Conservation (phyloP, 768 basidiomycete genomes). For the Trametes gibbosa region DNA sequence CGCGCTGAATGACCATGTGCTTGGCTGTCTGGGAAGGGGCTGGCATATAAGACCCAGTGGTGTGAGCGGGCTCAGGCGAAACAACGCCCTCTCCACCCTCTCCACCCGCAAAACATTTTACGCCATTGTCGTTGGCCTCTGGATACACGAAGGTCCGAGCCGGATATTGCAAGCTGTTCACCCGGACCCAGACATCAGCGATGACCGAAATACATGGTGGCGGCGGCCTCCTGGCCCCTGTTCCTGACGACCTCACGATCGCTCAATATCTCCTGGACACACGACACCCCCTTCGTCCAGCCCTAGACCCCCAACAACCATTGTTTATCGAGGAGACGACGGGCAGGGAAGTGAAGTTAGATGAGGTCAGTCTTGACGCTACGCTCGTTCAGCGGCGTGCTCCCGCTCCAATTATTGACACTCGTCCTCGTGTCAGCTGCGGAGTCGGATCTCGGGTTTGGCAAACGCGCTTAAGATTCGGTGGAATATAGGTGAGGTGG, state of each 20-base stretch:
- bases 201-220: constrained; percentile 10
- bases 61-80: background rate
- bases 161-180: background rate
- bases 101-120: background rate
- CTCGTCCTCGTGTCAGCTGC: constrained; percentile 27
- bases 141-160: background rate
- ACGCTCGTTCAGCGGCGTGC: too few species aligned
- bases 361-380: constrained; percentile 33
- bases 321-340: constrained; percentile 44
- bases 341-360: constrained; percentile 32
- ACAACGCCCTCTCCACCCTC: background rate
- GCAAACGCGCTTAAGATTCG: constrained; percentile 37
- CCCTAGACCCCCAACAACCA: constrained; percentile 26
- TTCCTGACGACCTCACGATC: constrained; percentile 39
- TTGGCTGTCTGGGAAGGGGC: background rate
- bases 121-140: background rate
- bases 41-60: background rate
- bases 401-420: too few species aligned
- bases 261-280: constrained; percentile 38
- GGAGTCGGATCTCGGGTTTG: constrained; percentile 35
- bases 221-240: constrained; percentile 11
- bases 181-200: background rate
- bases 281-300: constrained; percentile 32
- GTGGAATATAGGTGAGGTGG: constrained; percentile 34
- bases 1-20: background rate